Evolutionary conservation across 192 early-diverging fungal species (phyloP).

Genomic region (Kappamyces sp.): DNA sequence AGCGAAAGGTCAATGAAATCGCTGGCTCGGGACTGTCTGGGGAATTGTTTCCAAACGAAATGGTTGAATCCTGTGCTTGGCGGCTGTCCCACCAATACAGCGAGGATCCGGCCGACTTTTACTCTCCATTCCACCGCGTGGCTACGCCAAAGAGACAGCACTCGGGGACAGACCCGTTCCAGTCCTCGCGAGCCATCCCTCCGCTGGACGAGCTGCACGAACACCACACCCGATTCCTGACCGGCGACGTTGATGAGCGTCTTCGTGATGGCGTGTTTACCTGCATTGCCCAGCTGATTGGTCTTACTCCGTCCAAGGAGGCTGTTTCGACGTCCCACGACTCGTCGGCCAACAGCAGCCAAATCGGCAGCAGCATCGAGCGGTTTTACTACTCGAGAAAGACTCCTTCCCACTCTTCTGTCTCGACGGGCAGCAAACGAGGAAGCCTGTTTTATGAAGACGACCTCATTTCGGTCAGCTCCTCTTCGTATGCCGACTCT

Average conservation of each 20-base stretch:
- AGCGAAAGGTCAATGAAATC: conserved; percentile 75
- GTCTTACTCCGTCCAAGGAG: conserved; percentile 27
- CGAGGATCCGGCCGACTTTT: too few relatives aligned
- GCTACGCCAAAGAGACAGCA: too few relatives aligned
- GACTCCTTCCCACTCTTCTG: not conserved
- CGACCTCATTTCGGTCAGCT: too few relatives aligned
- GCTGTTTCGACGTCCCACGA: conserved; percentile 12
- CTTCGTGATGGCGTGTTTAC: conserved; percentile 56
- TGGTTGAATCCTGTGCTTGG: conserved; percentile 13
- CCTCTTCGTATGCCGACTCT: not conserved
- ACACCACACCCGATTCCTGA: conserved; percentile 15
- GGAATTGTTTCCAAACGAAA: conserved; percentile 22
- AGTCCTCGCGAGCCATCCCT: too few relatives aligned
- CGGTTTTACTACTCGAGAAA: conserved; percentile 5
- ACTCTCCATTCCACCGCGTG: too few relatives aligned
- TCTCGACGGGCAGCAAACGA: not conserved
- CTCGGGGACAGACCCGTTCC: too few relatives aligned
- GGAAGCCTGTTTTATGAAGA: too few relatives aligned
- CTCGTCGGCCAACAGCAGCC: conserved; percentile 17
- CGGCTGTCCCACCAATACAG: too few relatives aligned
- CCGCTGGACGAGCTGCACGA: too few relatives aligned
- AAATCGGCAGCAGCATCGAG: conserved; percentile 59
- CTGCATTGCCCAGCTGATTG: conserved; percentile 58
- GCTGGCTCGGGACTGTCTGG: conserved; percentile 49
- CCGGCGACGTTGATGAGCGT: conserved; percentile 33